A percentile compares a stretch with the other conserved stretches of the same genome.
These are phyloP conservation scores for Pseudognaphalium luteoalbum DNA, from an alignment of 129 eudicot genomes.

Conservation along the genomic window DNA sequence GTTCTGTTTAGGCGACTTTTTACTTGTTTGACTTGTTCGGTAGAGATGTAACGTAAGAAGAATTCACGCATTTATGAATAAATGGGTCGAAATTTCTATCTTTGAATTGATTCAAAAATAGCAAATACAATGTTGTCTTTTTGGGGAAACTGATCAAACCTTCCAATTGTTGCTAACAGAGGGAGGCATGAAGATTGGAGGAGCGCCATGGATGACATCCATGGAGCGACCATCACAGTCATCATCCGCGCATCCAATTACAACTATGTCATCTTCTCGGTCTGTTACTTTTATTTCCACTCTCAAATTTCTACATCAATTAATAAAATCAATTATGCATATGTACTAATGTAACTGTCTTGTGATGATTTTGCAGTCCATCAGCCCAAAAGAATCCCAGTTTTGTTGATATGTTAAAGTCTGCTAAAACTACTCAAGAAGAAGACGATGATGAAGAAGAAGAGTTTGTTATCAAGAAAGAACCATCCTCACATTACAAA, in stretches of 20 bases:
- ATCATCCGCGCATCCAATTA: conserved; percentile 54
- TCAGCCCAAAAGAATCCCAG: conserved; percentile 61
- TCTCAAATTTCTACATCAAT: background rate
- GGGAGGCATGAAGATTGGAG: conserved; percentile 51
- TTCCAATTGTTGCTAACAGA: conserved; percentile 20
- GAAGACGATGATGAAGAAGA: conserved; percentile 83
- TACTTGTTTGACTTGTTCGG: too few species aligned
- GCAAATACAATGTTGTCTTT: background rate
- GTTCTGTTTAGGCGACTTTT: too few species aligned
- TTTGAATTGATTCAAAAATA: background rate
- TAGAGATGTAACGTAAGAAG: too few species aligned
- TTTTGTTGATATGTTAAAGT: conserved; percentile 83
- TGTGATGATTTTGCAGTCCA: conserved; percentile 49
- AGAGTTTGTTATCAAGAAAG: conserved; percentile 72
- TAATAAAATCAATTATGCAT: background rate
- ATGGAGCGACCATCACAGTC: conserved; percentile 68
- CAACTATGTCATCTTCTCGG: conserved; percentile 70
- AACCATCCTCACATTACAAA: conserved; percentile 62
- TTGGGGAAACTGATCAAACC: background rate
- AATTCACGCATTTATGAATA: too few species aligned
- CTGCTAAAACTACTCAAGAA: conserved; percentile 56
- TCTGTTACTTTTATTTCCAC: conserved; percentile 42
- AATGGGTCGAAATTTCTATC: background rate
- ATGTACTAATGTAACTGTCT: background rate
- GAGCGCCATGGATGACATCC: conserved; percentile 59